These are phyloP conservation scores for Pyricularia grisea DNA, from an alignment of 2,329 filamentous ascomycete species.

Conservation along the genomic window DNA sequence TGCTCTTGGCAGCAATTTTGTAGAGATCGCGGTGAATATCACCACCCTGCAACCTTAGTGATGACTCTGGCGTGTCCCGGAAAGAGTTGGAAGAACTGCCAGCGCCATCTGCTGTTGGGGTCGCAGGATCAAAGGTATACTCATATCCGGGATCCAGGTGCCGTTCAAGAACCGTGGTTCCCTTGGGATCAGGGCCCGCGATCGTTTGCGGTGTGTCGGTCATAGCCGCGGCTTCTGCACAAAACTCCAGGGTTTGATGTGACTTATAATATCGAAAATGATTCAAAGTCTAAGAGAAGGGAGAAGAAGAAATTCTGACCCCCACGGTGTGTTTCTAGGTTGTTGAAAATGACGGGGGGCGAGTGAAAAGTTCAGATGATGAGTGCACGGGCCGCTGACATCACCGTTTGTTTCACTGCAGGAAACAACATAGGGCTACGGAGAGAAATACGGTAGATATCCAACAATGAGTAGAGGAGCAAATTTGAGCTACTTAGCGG, in stretches of 20 bases:
- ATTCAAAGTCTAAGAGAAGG: too few species aligned
- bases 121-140: not conserved
- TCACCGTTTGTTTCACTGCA: not conserved
- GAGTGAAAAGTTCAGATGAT: not conserved
- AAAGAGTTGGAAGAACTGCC: not conserved
- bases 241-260: not conserved
- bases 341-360: not conserved
- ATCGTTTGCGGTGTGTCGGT: not conserved
- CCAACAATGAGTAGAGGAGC: not conserved
- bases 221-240: not conserved
- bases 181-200: not conserved
- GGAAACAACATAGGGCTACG: not conserved
- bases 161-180: not conserved
- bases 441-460: not conserved
- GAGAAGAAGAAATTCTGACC: not conserved
- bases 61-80: conserved; percentile 32
- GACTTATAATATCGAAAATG: too few species aligned
- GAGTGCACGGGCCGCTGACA: not conserved
- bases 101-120: not conserved
- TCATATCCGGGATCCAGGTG: not conserved
- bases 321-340: not conserved
- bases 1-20: conserved; percentile 88
- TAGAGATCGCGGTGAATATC: conserved; percentile 94
- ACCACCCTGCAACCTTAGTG: conserved; percentile 80
- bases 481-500: not conserved